Evolutionary conservation across 768 basidiomycete genomes (phyloP).

Genomic region (Calocera cornea): DNA sequence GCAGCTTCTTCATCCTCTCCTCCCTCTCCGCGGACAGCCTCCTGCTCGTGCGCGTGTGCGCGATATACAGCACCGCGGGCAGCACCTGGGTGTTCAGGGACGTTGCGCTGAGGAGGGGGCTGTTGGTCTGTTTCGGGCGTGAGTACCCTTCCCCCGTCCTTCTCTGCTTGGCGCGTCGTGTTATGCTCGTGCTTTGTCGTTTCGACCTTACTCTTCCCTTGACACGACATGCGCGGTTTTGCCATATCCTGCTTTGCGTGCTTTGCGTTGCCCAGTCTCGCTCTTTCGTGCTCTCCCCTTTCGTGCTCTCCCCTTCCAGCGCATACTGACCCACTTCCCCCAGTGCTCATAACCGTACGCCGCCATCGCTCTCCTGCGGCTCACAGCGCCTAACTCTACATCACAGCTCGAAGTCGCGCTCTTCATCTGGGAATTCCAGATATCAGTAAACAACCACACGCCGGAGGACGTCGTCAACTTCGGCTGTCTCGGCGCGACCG

Average conservation of each 20-base stretch:
- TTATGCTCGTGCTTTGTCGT: too few species aligned
- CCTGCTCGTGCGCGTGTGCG: background rate
- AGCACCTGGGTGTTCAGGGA: background rate
- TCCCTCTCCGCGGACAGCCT: constrained; percentile 4
- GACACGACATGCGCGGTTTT: too few species aligned
- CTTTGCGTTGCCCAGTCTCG: too few species aligned
- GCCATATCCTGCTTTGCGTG: too few species aligned
- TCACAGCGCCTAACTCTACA: background rate
- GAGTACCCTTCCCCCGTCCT: background rate
- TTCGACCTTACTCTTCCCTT: too few species aligned
- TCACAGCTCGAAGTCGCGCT: background rate
- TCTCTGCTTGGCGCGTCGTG: too few species aligned
- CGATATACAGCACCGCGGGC: background rate
- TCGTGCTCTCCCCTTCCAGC: too few species aligned
- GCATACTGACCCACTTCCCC: too few species aligned
- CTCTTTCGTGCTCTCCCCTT: too few species aligned
- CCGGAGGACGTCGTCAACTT: background rate
- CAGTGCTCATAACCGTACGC: background rate
- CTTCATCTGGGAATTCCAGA: constrained; percentile 5
- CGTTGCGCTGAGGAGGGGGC: background rate
- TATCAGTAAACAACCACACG: background rate
- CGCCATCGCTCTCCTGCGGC: background rate
- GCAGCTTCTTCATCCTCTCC: constrained; percentile 4
- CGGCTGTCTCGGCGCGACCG: background rate
- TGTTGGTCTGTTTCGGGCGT: background rate